Evolutionary conservation across 495 filamentous ascomycete species (phyloP).

Genomic region (Neurospora sp.): DNA sequence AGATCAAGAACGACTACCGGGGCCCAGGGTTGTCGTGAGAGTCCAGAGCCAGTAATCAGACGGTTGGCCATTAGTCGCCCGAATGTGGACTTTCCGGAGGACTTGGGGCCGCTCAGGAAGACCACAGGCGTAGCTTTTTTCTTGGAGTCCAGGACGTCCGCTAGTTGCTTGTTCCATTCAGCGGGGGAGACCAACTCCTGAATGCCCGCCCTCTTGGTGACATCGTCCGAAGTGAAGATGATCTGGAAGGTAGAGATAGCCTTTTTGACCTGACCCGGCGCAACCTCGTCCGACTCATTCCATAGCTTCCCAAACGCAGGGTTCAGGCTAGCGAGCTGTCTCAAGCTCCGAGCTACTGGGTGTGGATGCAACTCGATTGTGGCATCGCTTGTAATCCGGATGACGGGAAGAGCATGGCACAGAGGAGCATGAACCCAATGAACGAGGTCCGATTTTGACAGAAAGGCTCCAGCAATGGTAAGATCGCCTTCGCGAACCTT

Average conservation of each 20-base stretch:
- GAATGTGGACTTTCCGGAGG: conserved; percentile 81
- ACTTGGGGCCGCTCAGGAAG: conserved; percentile 70
- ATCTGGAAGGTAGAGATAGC: conserved; percentile 27
- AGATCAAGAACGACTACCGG: conserved; percentile 63
- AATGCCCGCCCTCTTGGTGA: conserved; percentile 33
- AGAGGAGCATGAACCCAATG: conserved; percentile 62
- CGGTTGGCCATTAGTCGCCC: conserved; percentile 65
- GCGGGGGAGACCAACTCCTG: conserved; percentile 53
- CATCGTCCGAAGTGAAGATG: conserved; percentile 36
- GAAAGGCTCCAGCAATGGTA: conserved; percentile 55
- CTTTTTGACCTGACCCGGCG: conserved; percentile 1
- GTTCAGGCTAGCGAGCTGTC: conserved; percentile 49
- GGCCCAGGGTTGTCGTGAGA: conserved; percentile 18
- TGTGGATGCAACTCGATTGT: conserved; percentile 41
- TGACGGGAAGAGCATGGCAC: conserved; percentile 66
- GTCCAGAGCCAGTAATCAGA: conserved; percentile 43
- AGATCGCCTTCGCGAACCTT: conserved; percentile 49
- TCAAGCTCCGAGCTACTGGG: conserved; percentile 45
- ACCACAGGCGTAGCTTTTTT: conserved; percentile 33
- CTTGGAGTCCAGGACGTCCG: conserved; percentile 25
- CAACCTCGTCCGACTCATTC: conserved; percentile 36
- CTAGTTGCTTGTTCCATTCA: conserved; percentile 51
- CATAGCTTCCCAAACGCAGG: conserved; percentile 67
- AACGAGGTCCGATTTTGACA: conserved; percentile 40
- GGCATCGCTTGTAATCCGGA: conserved; percentile 44